Evolutionary conservation across 768 basidiomycete genomes (phyloP), one percentile per base, ranked within the genome.

Genomic region (Termitomyces sp.): DNA sequence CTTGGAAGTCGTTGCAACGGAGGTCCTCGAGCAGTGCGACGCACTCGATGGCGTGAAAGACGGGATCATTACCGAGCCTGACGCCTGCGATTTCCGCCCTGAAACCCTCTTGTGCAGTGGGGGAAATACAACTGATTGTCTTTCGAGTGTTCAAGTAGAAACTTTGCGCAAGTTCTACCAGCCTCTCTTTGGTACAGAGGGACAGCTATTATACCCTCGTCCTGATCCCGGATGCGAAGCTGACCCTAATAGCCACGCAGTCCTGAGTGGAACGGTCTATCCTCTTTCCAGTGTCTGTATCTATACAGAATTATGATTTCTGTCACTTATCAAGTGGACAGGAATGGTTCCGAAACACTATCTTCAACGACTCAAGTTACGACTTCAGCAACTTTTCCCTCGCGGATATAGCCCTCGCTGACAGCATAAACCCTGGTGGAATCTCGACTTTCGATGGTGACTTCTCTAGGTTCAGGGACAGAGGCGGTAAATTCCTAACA

Each of bases 401-500:
- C 12, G 15, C 39, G 5, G 36, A 56, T 52, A 53, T 61, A 34
- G 53, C 47, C 6, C 27, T 61, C n/a, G 47, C 56, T 6, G 48
- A 61, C 15, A 36, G 20, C 11, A 48, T 61, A 20, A 58, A 61
- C 18, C 61, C 61, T 18, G 55, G 55, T 16, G 51, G 51, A 36
- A 53, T 53, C 1, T 50, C 55, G 1, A 61, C 55, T 18, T 61
- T 57, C 37, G 30, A 48, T 24, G 60, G 60, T 6, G 51, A 57
- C 30, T n/a, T 61, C 11, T 57, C 55, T 18, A 20, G 15, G 2
- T 61, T 61, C 46, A 61, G 51, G 7, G 22, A 54, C 31, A 22
- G 60, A 11, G 60, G 60, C 2, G 60, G 60, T 15, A 61, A 61
- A 41, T 61, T 61, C 30, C 24, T 61, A 20, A 53, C 60, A 13